phyloP scores from a whole-genome alignment of 2,329 filamentous ascomycete species.

The Ceratocystis huliohia region DNA sequence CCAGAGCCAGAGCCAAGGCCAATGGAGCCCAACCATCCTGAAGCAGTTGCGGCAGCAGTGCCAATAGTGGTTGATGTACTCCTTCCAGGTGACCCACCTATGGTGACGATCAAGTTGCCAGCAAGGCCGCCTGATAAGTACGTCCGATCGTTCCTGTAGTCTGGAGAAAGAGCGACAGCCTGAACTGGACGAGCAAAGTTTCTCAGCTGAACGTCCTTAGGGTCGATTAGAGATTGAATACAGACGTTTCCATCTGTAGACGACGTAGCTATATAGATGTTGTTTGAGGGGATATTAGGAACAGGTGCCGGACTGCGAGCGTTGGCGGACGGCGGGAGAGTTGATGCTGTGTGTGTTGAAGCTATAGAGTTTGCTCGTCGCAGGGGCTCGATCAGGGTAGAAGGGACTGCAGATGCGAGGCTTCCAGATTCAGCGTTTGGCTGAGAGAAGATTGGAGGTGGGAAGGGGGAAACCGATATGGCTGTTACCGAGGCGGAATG shows the following conservation, averaged over 20 bases:
- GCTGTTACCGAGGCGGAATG: constrained; percentile 84
- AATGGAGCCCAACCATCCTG: constrained; percentile 83
- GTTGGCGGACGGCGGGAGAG: constrained; percentile 33
- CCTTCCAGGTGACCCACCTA: constrained; percentile 64
- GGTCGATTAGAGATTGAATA: constrained; percentile 71
- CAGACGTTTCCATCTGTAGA: constrained; percentile 96
- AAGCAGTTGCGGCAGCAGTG: constrained; percentile 69
- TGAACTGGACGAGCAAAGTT: constrained; percentile 92
- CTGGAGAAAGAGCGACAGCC: constrained; percentile 83
- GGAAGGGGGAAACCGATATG: constrained; percentile 80
- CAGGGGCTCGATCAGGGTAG: constrained; percentile 10
- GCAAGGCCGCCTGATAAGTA: constrained; percentile 86
- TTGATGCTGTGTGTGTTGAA: constrained; percentile 33
- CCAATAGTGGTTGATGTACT: constrained; percentile 79
- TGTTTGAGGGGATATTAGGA: constrained; percentile 68
- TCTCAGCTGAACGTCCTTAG: constrained; percentile 78
- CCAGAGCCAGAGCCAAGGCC: constrained; percentile 58
- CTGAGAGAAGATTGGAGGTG: constrained; percentile 37
- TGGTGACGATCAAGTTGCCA: constrained; percentile 75
- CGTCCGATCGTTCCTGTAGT: constrained; percentile 77
- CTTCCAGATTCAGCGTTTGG: not conserved
- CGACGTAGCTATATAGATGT: constrained; percentile 84
- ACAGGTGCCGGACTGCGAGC: constrained; percentile 43
- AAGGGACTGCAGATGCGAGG: constrained; percentile 12
- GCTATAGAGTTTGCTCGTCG: constrained; percentile 26